Conservation (phyloP, 768 basidiomycete species). For the Lentinula detonsa region DNA sequence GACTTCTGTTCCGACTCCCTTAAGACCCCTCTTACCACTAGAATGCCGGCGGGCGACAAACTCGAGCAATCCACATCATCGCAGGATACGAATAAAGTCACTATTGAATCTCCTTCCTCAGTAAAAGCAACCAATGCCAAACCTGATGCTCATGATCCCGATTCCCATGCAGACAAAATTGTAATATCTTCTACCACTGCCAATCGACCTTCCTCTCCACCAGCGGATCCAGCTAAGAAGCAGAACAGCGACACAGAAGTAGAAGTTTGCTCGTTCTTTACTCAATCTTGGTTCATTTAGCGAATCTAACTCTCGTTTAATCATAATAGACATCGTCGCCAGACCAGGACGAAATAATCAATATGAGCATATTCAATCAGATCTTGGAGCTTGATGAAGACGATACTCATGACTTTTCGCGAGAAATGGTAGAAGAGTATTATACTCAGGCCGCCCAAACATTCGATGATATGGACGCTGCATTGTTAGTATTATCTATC, state of each 20-base stretch:
- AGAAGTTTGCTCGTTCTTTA: neutral
- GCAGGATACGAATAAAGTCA: neutral
- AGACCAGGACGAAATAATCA: conserved; percentile 37
- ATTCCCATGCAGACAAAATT: neutral
- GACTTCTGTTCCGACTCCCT: neutral
- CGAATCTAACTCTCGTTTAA: neutral
- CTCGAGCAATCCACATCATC: neutral
- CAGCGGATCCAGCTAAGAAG: neutral
- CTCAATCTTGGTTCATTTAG: neutral
- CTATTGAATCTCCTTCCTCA: neutral
- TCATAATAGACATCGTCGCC: neutral
- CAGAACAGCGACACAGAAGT: neutral
- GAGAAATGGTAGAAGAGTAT: conserved; percentile 73
- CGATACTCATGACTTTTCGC: conserved; percentile 61
- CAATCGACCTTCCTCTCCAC: neutral
- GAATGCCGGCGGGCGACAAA: neutral
- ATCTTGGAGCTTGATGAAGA: conserved; percentile 90
- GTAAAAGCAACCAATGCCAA: neutral
- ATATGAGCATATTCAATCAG: conserved; percentile 79
- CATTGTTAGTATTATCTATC: conserved; percentile 54
- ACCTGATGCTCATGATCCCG: neutral
- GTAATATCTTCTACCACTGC: neutral
- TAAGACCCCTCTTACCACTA: neutral
- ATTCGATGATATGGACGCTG: conserved; percentile 71
- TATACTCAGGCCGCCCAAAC: conserved; percentile 75